Evolutionary conservation across 331 rosid species (phyloP).

Genomic region (Malus hybrid): DNA sequence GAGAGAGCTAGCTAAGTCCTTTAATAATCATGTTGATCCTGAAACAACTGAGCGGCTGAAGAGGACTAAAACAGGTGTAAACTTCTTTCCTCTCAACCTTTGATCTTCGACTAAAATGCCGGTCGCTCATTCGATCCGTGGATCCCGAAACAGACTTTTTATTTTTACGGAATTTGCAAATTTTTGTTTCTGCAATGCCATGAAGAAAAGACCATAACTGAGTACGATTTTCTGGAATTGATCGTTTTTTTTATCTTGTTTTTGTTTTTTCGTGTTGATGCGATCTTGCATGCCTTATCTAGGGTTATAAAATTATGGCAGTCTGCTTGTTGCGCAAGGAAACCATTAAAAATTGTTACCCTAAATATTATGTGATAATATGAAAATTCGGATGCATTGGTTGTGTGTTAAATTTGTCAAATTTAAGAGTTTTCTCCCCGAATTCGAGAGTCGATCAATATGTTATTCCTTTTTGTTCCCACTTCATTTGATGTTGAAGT

Average conservation of each 20-base stretch:
- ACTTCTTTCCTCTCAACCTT: neutral
- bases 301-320: neutral
- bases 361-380: neutral
- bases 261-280: neutral
- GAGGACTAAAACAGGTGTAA: constrained; percentile 54
- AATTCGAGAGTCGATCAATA: too few relatives aligned
- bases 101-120: neutral
- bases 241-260: neutral
- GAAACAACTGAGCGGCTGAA: constrained; percentile 41
- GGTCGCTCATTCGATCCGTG: neutral
- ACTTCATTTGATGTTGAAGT: neutral
- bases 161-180: neutral
- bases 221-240: neutral
- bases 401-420: too few relatives aligned
- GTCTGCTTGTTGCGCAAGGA: neutral
- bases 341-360: neutral
- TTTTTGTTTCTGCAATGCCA: neutral
- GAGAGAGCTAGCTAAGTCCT: constrained; percentile 42
- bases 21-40: constrained; percentile 22
- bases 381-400: too few relatives aligned
- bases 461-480: neutral
- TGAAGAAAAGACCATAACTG: neutral
- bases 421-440: too few relatives aligned
- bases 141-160: neutral
- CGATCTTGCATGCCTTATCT: neutral